Percentiles rank a stretch among this genome's conserved stretches.
These are phyloP conservation scores for Colletotrichum zoysiae DNA, from an alignment of 2,329 filamentous ascomycete species.

Conservation along the genomic window DNA sequence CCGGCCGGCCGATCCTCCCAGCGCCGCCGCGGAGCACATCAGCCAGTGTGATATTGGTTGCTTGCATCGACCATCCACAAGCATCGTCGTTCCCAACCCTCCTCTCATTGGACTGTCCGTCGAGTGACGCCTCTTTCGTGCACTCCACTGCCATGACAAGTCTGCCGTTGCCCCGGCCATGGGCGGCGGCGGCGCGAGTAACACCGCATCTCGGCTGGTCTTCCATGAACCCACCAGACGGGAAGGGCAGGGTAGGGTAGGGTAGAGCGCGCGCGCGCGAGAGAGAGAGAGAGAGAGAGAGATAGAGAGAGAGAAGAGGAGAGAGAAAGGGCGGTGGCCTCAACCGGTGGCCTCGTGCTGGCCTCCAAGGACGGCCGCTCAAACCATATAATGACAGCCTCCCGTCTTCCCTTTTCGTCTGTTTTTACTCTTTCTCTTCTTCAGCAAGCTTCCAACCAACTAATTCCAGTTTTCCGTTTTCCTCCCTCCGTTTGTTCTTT, in stretches of 20 bases:
- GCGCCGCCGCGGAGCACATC: constrained; percentile 36
- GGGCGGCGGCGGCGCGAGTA: constrained; percentile 26
- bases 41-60: constrained; percentile 40
- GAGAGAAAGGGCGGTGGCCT: constrained; percentile 12
- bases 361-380: constrained; percentile 35
- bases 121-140: constrained; percentile 36
- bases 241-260: neutral
- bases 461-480: constrained; percentile 68
- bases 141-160: constrained; percentile 36
- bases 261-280: no score
- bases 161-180: constrained; percentile 34
- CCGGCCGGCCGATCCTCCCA: constrained; percentile 36
- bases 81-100: constrained; percentile 17
- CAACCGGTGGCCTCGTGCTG: constrained; percentile 28
- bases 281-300: neutral
- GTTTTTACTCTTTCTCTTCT: constrained; percentile 63
- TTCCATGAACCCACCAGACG: constrained; percentile 24
- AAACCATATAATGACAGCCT: constrained; percentile 51
- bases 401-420: constrained; percentile 51
- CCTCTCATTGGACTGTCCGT: constrained; percentile 38
- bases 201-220: constrained; percentile 38
- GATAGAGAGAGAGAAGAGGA: neutral
- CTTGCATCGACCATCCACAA: constrained; percentile 42
- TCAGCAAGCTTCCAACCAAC: constrained; percentile 74
- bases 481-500: constrained; percentile 55